Evolutionary conservation across 2,329 filamentous ascomycete genomes (phyloP).

Genomic region (Curvularia eragrostidis): DNA sequence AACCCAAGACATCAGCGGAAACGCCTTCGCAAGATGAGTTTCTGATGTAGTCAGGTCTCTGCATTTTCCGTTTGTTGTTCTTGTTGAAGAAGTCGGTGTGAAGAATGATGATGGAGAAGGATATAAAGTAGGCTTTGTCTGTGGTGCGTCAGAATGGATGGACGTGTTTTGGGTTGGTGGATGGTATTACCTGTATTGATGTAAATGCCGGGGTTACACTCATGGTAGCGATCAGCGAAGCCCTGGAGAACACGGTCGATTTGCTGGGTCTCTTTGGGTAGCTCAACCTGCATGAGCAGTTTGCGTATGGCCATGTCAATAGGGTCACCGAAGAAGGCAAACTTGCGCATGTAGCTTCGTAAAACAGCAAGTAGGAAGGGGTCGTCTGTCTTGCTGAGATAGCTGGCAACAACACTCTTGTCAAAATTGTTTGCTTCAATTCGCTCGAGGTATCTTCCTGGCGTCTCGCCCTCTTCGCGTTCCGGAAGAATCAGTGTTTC

Average conservation of each 20-base stretch:
- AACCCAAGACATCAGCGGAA: slow-evolving; percentile 90
- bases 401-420: slow-evolving; percentile 81
- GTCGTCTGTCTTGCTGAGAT: slow-evolving; percentile 85
- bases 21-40: slow-evolving; percentile 92
- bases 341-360: slow-evolving; percentile 93
- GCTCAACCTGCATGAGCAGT: slow-evolving; percentile 91
- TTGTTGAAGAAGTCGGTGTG: slow-evolving; percentile 99
- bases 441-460: slow-evolving; percentile 84
- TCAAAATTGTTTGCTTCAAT: slow-evolving; percentile 80
- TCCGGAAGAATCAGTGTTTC: slow-evolving; percentile 76
- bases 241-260: slow-evolving; percentile 94
- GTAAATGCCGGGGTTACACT: slow-evolving; percentile 98
- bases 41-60: slow-evolving; percentile 91
- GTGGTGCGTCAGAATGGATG: slow-evolving; percentile 28
- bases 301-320: slow-evolving; percentile 98
- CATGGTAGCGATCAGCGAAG: slow-evolving; percentile 95
- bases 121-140: slow-evolving; percentile 97
- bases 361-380: slow-evolving; percentile 82
- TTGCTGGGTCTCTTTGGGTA: slow-evolving; percentile 97
- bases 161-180: neutral
- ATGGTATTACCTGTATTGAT: slow-evolving; percentile 66
- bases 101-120: slow-evolving; percentile 93
- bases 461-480: slow-evolving; percentile 84
- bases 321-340: slow-evolving; percentile 93
- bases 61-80: slow-evolving; percentile 99